Base-by-base conservation (phyloP, 257 asterid species). In the Forsythia suspensa region DNA sequence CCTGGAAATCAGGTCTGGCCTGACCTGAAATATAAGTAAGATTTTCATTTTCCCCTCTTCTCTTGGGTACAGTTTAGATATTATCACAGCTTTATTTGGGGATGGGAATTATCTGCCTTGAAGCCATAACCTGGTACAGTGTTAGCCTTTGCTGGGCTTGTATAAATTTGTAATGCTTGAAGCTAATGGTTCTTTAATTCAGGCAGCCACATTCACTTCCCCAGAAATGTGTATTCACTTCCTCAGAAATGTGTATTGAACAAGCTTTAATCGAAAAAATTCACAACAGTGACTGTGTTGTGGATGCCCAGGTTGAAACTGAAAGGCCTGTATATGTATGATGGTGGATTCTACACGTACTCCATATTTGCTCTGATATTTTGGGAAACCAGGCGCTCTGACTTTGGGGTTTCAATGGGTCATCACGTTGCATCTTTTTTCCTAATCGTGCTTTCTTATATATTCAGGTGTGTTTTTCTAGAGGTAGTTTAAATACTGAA, bases 361-460 rank as follows among this genome's bases (percentile, higher is more conserved):
- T 92, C 98, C 73, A 95, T 95, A 80, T 95, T 95, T 85, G 97
- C 98, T 18, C 90, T 95, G 74, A 76, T 95, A 52, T 92, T 89
- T 76, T 95, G 98, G 98, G 98, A 95, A 84, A 95, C 97, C 43
- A 86, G 95, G 86, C 97, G 98, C 70, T 90, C 98, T 13, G 98
- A 95, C 86, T 95, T 92, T 83, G 97, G 97, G 65, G 97, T 95
- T 73, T 95, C 98, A 11, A 95, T 95, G 98, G 76, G 93, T 77
- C 98, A 95, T 82, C 98, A 95, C 68, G 84, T 92, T 73, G 94
- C 92, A 65, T 83, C 98, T 55, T 96, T 91, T 21, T 57, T 89
- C 83, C 97, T 95, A 72, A 95, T 95, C 76, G 77, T 83, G 36
- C 79, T 92, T 69, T 93, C 98, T 39, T 95, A 95, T 73, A 73